Evolutionary conservation across 305 asterid species (phyloP), one percentile per base, ranked within the genome.

Genomic region (Solanum aculeatissimum): DNA sequence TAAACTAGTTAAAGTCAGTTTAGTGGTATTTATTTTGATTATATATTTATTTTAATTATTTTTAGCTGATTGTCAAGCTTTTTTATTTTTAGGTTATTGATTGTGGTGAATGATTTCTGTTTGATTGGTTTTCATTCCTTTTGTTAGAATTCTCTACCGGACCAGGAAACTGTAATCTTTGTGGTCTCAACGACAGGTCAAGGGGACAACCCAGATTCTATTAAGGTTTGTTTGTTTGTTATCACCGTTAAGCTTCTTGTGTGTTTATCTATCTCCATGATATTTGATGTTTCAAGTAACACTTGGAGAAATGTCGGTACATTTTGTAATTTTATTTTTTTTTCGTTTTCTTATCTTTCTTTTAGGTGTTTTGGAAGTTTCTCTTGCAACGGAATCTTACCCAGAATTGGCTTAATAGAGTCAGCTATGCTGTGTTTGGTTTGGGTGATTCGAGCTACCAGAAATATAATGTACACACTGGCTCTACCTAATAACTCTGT

Each of bases 401-500:
- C 9, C 84, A 83, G 49, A 93, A 87, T 58, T 96, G 99, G 99
- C 97, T 96, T 86, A 74, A 90, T 87, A 97, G 96, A 86, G 98
- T 96, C 83, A 86, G 89, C 27, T 96, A 92, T 89, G 98, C 98
- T 4, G 98, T 96, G 80, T 96, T 95, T 89, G 99, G 99, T 87
- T 87, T 97, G 92, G 99, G 99, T 51, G 98, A 95, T 92, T 97
- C 98, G 2, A 88, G 99, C 93, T 97, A 94, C 94, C 99, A 95
- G 92, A 95, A 97, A 85, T 95, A 93, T 89, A 97, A 97, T 90
- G 98, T 97, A 93, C 25, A 38, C n/a, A 6, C 68, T 19, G 32
- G 5, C 83, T 78, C 66, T 19, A 78, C 51, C n/a, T 78, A 53
- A 19, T 53, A 2, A 51, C 16, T 32, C 3, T 2, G 7, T 53